phyloP scores from a whole-genome alignment of 1,284 basidiomycete genomes.

The Apiotrichum siamense region DNA sequence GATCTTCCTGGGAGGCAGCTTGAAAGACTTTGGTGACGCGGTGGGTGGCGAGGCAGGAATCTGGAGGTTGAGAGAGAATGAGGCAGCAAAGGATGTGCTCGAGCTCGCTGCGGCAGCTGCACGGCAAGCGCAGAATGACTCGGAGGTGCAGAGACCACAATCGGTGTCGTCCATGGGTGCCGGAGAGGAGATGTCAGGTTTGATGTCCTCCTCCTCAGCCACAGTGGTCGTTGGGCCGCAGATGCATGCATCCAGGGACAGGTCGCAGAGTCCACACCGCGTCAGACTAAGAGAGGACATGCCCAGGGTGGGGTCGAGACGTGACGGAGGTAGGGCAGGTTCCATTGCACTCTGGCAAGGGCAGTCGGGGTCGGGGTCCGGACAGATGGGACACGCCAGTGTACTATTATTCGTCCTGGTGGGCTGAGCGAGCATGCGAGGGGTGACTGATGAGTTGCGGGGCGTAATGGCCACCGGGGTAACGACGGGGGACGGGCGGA shows the following conservation, averaged over 20 bases:
- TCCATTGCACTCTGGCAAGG: constrained; percentile 33
- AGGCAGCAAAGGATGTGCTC: background rate
- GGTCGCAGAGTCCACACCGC: constrained; percentile 36
- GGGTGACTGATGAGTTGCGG: constrained; percentile 7
- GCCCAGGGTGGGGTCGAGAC: background rate
- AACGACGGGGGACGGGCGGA: constrained; percentile 5
- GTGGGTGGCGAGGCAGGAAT: background rate
- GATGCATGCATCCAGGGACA: constrained; percentile 34
- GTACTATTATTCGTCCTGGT: background rate
- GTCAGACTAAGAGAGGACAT: background rate
- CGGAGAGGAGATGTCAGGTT: constrained; percentile 25
- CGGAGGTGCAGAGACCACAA: constrained; percentile 39
- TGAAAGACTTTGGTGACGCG: background rate
- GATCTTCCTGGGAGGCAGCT: background rate
- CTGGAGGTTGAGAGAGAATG: background rate
- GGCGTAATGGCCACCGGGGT: constrained; percentile 12
- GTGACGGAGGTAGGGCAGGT: background rate
- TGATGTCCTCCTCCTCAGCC: constrained; percentile 23
- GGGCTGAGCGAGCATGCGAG: background rate
- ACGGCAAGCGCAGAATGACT: constrained; percentile 40
- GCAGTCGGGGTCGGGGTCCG: constrained; percentile 45
- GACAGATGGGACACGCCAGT: constrained; percentile 42
- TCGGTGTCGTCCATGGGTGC: constrained; percentile 8
- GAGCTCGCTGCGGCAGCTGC: constrained; percentile 14
- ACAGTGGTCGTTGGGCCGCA: constrained; percentile 13